phyloP scores from a whole-genome alignment of 257 asterid species.

The Solanum pimpinellifolium region DNA sequence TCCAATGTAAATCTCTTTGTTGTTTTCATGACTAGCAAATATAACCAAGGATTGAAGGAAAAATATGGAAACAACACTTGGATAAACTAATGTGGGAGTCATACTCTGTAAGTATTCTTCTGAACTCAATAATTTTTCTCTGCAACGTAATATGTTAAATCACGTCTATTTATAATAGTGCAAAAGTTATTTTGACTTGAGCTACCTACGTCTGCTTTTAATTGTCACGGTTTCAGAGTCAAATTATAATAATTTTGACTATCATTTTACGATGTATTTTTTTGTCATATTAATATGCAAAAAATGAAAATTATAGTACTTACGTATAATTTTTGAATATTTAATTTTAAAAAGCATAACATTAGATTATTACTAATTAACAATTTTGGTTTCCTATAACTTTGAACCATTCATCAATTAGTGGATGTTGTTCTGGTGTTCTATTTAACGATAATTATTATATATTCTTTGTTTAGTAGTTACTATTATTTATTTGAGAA shows the following conservation, averaged over 20 bases:
- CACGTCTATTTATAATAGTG: background rate
- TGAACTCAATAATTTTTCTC: background rate
- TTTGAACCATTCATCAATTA: background rate
- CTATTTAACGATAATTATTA: too few species aligned
- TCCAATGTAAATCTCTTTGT: constrained; percentile 2
- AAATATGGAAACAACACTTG: background rate
- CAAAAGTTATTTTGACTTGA: background rate
- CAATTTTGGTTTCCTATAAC: too few species aligned
- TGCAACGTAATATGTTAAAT: background rate
- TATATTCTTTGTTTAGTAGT: background rate
- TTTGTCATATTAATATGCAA: too few species aligned
- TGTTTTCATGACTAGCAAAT: background rate
- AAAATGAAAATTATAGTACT: too few species aligned
- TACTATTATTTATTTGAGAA: background rate
- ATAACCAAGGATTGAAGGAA: background rate
- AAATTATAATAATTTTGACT: too few species aligned
- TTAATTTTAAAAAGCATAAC: too few species aligned
- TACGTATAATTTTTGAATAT: too few species aligned
- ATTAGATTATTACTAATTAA: too few species aligned
- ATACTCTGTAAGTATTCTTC: background rate
- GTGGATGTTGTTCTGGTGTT: background rate
- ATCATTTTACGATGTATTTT: too few species aligned
- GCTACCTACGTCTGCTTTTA: too few species aligned
- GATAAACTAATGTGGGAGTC: background rate
- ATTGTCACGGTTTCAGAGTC: background rate